Conservation (phyloP, 2,329 filamentous ascomycete genomes). For the Fusarium odoratissimum region DNA sequence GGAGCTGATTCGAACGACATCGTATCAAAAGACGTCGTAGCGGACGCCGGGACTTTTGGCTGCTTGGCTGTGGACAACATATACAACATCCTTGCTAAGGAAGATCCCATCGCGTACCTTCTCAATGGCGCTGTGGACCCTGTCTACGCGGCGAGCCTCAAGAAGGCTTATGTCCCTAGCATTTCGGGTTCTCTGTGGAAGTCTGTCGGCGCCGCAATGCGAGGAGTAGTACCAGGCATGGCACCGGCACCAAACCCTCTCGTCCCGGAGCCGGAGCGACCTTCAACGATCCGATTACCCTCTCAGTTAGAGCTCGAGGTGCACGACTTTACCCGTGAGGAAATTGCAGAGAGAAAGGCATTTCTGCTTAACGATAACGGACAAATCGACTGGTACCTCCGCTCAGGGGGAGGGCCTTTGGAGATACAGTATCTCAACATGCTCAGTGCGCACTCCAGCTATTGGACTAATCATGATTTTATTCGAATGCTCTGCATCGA, state of each 20-base stretch:
- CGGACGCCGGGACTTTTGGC: constrained; percentile 83
- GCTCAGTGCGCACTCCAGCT: constrained; percentile 93
- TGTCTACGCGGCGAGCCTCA: constrained; percentile 80
- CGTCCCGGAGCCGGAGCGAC: constrained; percentile 50
- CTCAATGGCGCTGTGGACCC: constrained; percentile 91
- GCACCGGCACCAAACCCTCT: constrained; percentile 47
- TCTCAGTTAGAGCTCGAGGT: constrained; percentile 90
- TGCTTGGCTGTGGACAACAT: constrained; percentile 95
- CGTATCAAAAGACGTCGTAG: constrained; percentile 71
- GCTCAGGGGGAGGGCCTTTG: constrained; percentile 84
- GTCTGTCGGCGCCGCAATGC: constrained; percentile 71
- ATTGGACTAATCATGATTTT: constrained; percentile 90
- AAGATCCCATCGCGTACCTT: constrained; percentile 86
- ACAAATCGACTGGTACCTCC: constrained; percentile 91
- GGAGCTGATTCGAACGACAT: constrained; percentile 74
- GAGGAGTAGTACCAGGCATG: constrained; percentile 69
- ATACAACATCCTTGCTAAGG: constrained; percentile 85
- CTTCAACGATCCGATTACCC: constrained; percentile 60
- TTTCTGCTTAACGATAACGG: constrained; percentile 94
- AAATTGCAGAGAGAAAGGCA: constrained; percentile 90
- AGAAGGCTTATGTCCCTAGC: constrained; percentile 81
- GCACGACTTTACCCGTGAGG: constrained; percentile 92
- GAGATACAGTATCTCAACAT: constrained; percentile 98
- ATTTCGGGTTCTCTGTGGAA: constrained; percentile 73
- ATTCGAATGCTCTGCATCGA: constrained; percentile 91